These are phyloP conservation scores for Asterophora lycoperdoides DNA, from an alignment of 768 basidiomycete genomes.

Conservation along the genomic window DNA sequence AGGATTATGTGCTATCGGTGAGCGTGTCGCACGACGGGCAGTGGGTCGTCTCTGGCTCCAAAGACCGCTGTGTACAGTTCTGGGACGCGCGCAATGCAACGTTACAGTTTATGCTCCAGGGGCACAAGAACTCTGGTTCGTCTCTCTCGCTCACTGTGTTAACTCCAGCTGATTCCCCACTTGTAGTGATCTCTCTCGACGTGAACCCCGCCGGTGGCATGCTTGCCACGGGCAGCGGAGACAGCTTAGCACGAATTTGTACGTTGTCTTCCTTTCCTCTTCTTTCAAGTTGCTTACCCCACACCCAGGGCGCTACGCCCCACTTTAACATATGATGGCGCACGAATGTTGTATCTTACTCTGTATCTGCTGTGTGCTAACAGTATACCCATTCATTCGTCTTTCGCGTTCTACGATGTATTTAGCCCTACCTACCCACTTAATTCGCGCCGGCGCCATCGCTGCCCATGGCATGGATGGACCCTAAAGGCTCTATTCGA, in stretches of 20 bases:
- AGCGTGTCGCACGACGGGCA: conserved; percentile 85
- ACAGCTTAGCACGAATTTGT: conserved; percentile 55
- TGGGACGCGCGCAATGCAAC: conserved; percentile 75
- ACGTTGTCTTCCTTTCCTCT: conserved; percentile 27
- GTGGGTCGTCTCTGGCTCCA: conserved; percentile 90
- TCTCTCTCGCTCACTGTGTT: neutral
- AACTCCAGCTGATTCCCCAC: conserved; percentile 23
- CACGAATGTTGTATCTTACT: neutral
- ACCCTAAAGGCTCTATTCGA: no score
- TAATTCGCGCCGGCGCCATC: neutral
- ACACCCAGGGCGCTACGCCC: conserved; percentile 12
- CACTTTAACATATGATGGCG: neutral
- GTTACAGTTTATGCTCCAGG: conserved; percentile 91
- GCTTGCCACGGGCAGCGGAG: conserved; percentile 51
- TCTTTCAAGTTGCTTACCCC: neutral
- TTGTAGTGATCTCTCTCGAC: conserved; percentile 48
- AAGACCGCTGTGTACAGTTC: conserved; percentile 95
- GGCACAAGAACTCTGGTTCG: conserved; percentile 55
- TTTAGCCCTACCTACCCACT: neutral
- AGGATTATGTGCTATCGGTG: conserved; percentile 57
- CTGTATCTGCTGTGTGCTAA: neutral
- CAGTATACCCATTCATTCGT: neutral
- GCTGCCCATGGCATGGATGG: no score
- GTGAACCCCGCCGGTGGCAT: conserved; percentile 41
- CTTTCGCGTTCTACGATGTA: neutral